Conservation (phyloP, 257 asterid genomes). For the Galeopsis tetrahit region DNA sequence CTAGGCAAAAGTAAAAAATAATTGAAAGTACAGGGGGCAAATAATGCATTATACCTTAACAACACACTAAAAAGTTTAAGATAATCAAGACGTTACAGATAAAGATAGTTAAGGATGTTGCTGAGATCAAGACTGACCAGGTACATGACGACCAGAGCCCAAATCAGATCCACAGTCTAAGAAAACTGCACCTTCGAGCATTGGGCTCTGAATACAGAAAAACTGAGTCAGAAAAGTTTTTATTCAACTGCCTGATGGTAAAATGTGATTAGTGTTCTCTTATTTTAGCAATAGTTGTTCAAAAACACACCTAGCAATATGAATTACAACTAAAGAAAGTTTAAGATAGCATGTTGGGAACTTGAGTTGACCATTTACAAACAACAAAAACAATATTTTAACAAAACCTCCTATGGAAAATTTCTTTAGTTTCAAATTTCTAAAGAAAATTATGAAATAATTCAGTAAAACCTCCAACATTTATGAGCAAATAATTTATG, state of each 20-base stretch:
- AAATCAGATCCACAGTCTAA: slow-evolving; percentile 90
- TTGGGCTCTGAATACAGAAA: slow-evolving; percentile 52
- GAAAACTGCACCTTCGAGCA: slow-evolving; percentile 84
- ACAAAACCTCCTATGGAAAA: neutral
- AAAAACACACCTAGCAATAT: neutral
- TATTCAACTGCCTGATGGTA: neutral
- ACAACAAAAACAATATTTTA: neutral
- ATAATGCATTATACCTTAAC: slow-evolving; percentile 13
- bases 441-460: neutral
- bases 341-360: neutral
- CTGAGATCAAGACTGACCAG: slow-evolving; percentile 63
- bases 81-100: neutral
- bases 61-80: neutral
- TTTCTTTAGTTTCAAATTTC: too few species aligned
- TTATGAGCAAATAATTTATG: neutral
- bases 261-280: neutral
- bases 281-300: neutral
- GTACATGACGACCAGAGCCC: slow-evolving; percentile 92
- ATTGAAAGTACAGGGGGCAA: neutral
- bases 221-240: slow-evolving; percentile 12
- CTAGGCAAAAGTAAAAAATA: too few species aligned
- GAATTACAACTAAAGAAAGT: neutral
- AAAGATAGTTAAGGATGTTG: slow-evolving; percentile 13
- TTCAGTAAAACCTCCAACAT: neutral
- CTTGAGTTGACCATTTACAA: neutral